A percentile compares a stretch with the other conserved stretches of the same genome.
These are phyloP conservation scores for Candida sakaeoensis DNA, from an alignment of 805 yeast species.

Conservation along the genomic window DNA sequence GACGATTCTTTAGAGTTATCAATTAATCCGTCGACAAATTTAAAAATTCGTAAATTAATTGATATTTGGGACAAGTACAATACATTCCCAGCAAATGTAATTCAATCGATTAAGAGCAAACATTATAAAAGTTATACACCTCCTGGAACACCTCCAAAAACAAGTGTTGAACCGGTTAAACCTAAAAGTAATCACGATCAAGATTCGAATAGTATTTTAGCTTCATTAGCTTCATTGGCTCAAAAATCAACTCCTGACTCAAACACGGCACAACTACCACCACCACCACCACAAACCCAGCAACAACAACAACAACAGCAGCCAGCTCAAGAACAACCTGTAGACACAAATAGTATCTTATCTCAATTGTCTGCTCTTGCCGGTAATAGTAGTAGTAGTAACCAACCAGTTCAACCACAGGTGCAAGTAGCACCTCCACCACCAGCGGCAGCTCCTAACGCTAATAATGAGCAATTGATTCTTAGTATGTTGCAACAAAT, in stretches of 20 bases:
- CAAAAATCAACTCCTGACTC: conserved; percentile 26
- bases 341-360: conserved; percentile 36
- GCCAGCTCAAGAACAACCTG: conserved; percentile 1
- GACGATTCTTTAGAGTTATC: conserved; percentile 59
- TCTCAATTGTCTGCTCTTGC: conserved; percentile 40
- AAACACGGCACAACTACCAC: conserved; percentile 16
- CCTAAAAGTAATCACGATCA: conserved; percentile 16
- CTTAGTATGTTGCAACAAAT: conserved; percentile 54
- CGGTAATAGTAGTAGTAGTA: conserved; percentile 15
- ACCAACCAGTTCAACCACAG: conserved; percentile 11
- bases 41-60: conserved; percentile 76
- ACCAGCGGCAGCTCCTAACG: conserved; percentile 12
- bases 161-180: conserved; percentile 21
- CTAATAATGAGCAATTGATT: conserved; percentile 34
- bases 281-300: conserved; percentile 3
- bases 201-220: conserved; percentile 62
- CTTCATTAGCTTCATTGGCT: conserved; percentile 66
- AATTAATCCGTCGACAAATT: conserved; percentile 50
- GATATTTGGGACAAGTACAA: conserved; percentile 90
- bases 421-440: conserved; percentile 11
- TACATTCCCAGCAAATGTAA: conserved; percentile 60
- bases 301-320: too few relatives aligned
- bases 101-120: conserved; percentile 54
- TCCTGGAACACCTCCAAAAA: conserved; percentile 54
- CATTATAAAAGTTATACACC: conserved; percentile 68